phyloP scores from a whole-genome alignment of 371 early-diverging fungal species.

The Dinochytrium kinnereticum region DNA sequence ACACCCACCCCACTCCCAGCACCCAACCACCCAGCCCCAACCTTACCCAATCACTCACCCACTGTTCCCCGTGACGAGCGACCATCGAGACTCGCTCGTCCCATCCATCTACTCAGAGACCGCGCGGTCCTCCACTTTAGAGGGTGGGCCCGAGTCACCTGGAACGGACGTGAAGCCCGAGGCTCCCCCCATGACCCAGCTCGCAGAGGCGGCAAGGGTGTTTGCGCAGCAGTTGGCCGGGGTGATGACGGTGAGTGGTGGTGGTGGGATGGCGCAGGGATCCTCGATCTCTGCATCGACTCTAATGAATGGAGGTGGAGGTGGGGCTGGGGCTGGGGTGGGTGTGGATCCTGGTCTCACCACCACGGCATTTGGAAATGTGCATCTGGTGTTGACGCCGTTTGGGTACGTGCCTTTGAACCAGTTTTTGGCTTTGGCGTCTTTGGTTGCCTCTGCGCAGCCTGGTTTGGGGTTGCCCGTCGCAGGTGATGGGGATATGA shows the following conservation, averaged over 20 bases:
- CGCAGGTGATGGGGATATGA: background rate
- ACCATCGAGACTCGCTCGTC: no score
- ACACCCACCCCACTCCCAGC: no score
- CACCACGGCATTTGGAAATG: background rate
- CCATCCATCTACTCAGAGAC: no score
- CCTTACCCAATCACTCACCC: no score
- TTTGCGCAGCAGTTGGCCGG: conserved; percentile 7
- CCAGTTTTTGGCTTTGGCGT: conserved; percentile 5
- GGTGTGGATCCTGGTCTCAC: background rate
- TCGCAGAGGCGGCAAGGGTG: conserved; percentile 6
- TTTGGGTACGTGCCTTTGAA: conserved; percentile 14
- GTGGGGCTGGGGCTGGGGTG: background rate
- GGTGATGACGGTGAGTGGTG: background rate
- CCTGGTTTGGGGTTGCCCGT: no score
- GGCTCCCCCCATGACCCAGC: no score
- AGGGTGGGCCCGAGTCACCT: no score
- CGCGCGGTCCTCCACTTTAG: no score
- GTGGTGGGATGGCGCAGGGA: background rate
- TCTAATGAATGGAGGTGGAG: background rate
- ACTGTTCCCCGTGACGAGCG: no score
- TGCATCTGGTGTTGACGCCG: conserved; percentile 15
- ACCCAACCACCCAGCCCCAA: no score
- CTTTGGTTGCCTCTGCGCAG: background rate
- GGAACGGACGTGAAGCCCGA: no score
- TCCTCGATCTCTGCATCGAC: background rate